A percentile compares a stretch with the other conserved stretches of the same genome.
Evolutionary conservation across 1,284 basidiomycete genomes (phyloP).

Genomic region (Leccinum olivaceoglutinosum): DNA sequence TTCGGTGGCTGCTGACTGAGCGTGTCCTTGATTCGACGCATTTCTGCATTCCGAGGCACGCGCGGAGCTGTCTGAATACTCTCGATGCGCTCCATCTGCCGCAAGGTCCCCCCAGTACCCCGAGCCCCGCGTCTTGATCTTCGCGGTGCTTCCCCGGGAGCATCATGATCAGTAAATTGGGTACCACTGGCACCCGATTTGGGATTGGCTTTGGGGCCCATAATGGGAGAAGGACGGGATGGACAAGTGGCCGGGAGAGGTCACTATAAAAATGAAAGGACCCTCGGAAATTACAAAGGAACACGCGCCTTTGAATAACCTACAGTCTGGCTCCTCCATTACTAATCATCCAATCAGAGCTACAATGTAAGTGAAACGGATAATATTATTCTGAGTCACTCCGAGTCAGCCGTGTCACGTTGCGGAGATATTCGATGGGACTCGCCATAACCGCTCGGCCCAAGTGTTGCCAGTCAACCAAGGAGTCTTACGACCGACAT

Average conservation of each 20-base stretch:
- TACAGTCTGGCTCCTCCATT: not conserved
- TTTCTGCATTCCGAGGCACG: not conserved
- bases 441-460: not conserved
- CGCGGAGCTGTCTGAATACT: not conserved
- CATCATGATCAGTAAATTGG: not conserved
- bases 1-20: not conserved
- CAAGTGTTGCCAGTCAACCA: conserved; percentile 10
- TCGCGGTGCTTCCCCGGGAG: not conserved
- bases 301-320: not conserved
- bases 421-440: too few species aligned
- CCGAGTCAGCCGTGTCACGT: too few species aligned
- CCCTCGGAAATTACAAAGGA: not conserved
- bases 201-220: not conserved
- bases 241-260: not conserved
- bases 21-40: not conserved
- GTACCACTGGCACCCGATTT: not conserved
- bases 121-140: not conserved
- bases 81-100: not conserved
- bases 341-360: not conserved
- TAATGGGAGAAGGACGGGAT: not conserved
- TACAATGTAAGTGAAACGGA: too few species aligned
- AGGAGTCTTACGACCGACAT: not conserved
- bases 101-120: not conserved
- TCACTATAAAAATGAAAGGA: not conserved
- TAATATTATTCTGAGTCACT: too few species aligned